Evolutionary conservation across 306 rosid species (phyloP), one percentile per base, ranked within the genome.

Genomic region (Canavalia ensiformis): DNA sequence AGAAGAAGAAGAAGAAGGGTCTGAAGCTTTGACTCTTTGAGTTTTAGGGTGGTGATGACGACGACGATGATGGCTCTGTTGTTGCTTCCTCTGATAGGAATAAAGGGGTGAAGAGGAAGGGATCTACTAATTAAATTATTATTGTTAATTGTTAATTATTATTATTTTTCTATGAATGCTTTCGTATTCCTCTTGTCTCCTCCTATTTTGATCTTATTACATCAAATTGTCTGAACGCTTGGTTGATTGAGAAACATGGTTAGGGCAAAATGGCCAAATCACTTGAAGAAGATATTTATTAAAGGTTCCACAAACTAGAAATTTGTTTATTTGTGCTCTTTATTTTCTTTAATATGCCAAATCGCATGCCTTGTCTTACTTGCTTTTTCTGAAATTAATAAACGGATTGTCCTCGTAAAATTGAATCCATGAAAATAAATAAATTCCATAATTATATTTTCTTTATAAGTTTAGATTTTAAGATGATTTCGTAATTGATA

Each of bases 21-120:
- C 47, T 87, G 70, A 84, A 75, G 80, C 44, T 64, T 94, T 92
- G 94, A 92, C 94, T 90, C 87, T 82, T 63, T 50, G 86, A 77
- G 72, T 65, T 79, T 68, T 51, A 39, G 42, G 81, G 81, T 42
- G 89, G 78, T 79, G 95, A 82, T 74, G 97, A 89, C 34, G 93
- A 89, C 54, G 91, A 91, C 81, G 91, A 81, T 49, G 85, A 79
- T 56, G 86, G 64, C 82, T 79, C 90, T 78, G 88, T 82, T 84
- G 84, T 75, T 82, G 84, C 84, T 80, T 74, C 80, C 68, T 64
- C 84, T 64, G 84, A 44, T 74, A 73, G 55, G 80, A 81, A 81
- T 73, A 81, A 81, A 81, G 80, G 84, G 84, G 84, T 52, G 80
- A 81, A 64, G 75, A 76, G 74, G 78, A 85, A 90, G 90, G 81